phyloP scores from a whole-genome alignment of 768 basidiomycete genomes.

The Lactarius vividus region DNA sequence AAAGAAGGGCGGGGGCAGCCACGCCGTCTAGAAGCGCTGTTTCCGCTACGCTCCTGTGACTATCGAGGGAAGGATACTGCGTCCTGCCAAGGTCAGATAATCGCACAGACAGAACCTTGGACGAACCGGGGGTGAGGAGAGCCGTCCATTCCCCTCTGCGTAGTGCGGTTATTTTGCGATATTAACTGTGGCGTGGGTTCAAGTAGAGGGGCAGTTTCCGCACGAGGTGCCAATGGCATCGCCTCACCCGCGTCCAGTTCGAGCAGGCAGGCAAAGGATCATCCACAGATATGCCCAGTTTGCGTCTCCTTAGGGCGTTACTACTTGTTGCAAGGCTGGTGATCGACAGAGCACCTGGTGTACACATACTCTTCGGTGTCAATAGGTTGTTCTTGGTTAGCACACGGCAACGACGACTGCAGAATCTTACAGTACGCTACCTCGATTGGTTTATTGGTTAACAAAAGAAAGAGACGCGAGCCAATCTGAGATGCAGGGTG shows the following conservation, averaged over 20 bases:
- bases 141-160: too few relatives aligned
- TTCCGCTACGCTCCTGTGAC: neutral
- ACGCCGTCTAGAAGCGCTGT: neutral
- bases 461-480: neutral
- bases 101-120: too few relatives aligned
- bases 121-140: too few relatives aligned
- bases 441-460: neutral
- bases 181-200: neutral
- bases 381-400: neutral
- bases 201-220: neutral
- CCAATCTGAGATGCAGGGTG: neutral
- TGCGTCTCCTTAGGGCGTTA: neutral
- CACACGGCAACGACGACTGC: neutral
- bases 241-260: slow-evolving; percentile 57
- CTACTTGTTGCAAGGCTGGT: slow-evolving; percentile 44
- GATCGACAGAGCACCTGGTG: slow-evolving; percentile 59
- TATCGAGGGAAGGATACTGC: neutral
- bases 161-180: too few relatives aligned
- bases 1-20: too few relatives aligned
- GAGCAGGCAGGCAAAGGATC: slow-evolving; percentile 53
- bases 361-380: slow-evolving; percentile 33
- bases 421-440: neutral
- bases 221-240: neutral
- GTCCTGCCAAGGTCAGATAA: neutral
- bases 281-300: slow-evolving; percentile 34